These are phyloP conservation scores for Scutellaria barbata DNA, from an alignment of 257 asterid genomes.

Conservation along the genomic window DNA sequence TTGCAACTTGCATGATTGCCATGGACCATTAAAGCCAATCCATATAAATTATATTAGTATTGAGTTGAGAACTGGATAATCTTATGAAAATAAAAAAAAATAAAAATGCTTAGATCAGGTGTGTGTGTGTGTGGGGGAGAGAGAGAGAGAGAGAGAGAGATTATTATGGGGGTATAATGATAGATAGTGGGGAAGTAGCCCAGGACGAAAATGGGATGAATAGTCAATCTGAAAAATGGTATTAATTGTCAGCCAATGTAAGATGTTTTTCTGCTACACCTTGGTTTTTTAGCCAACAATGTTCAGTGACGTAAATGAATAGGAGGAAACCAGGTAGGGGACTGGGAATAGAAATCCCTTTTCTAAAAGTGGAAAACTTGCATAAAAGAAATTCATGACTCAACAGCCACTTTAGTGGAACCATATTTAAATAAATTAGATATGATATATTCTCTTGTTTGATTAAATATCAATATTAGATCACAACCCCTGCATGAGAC, in stretches of 20 bases:
- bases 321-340: slow-evolving; percentile 38
- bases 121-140: slow-evolving; percentile 22
- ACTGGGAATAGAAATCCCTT: slow-evolving; percentile 41
- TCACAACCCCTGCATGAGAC: slow-evolving; percentile 29
- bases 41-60: slow-evolving; percentile 22
- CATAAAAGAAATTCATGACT: slow-evolving; percentile 49
- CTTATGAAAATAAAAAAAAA: slow-evolving; percentile 19
- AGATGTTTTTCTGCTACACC: slow-evolving; percentile 37
- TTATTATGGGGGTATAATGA: slow-evolving; percentile 44
- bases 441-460: slow-evolving; percentile 29
- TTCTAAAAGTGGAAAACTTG: slow-evolving; percentile 47
- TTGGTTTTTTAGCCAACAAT: slow-evolving; percentile 41
- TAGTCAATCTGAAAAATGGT: slow-evolving; percentile 45
- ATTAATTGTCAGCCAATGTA: slow-evolving; percentile 42
- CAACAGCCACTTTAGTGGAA: slow-evolving; percentile 47
- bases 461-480: slow-evolving; percentile 32
- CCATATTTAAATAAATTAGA: slow-evolving; percentile 35
- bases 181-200: slow-evolving; percentile 41
- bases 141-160: slow-evolving; percentile 26
- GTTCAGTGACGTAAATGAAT: slow-evolving; percentile 42
- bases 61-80: slow-evolving; percentile 41
- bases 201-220: slow-evolving; percentile 35
- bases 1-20: slow-evolving; percentile 29
- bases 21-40: slow-evolving; percentile 36
- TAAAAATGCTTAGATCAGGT: slow-evolving; percentile 39